Evolutionary conservation across 257 asterid genomes (phyloP).

Genomic region (Hygrophila difformis): DNA sequence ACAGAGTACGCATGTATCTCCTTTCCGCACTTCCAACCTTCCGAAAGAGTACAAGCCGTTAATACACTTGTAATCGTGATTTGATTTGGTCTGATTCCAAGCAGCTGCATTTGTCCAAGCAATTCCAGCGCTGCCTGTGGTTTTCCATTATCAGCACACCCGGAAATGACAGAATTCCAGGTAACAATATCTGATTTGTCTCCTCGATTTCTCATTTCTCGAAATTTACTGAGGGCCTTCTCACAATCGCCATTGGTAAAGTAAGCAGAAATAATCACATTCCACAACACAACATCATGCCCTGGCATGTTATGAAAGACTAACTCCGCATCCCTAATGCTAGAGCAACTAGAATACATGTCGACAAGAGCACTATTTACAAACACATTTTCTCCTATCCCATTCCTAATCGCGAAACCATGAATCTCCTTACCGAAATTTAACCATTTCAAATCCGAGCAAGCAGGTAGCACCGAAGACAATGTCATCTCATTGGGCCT

Average conservation of each 20-base stretch:
- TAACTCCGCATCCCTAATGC: slow-evolving; percentile 41
- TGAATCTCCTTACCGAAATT: slow-evolving; percentile 46
- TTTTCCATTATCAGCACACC: slow-evolving; percentile 48
- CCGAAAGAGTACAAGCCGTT: slow-evolving; percentile 37
- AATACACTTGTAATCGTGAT: slow-evolving; percentile 54
- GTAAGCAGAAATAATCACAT: slow-evolving; percentile 57
- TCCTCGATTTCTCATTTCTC: slow-evolving; percentile 39
- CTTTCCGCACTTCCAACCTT: slow-evolving; percentile 48
- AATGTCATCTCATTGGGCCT: slow-evolving; percentile 50
- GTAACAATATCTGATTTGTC: slow-evolving; percentile 30
- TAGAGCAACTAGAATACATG: slow-evolving; percentile 61
- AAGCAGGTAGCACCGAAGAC: slow-evolving; percentile 64
- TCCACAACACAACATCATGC: slow-evolving; percentile 50
- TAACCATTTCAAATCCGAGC: slow-evolving; percentile 51
- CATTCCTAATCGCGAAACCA: slow-evolving; percentile 44
- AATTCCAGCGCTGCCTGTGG: slow-evolving; percentile 35
- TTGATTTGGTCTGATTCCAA: slow-evolving; percentile 46
- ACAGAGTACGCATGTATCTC: slow-evolving; percentile 44
- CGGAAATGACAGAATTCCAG: slow-evolving; percentile 63
- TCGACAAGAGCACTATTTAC: slow-evolving; percentile 60
- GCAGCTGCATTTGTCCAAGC: slow-evolving; percentile 40
- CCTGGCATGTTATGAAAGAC: slow-evolving; percentile 32
- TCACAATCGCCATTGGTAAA: slow-evolving; percentile 42
- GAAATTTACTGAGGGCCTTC: slow-evolving; percentile 40
- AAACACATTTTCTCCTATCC: slow-evolving; percentile 44